Base-by-base conservation (phyloP, 2,329 filamentous ascomycete species). In the Aspergillus felis region DNA sequence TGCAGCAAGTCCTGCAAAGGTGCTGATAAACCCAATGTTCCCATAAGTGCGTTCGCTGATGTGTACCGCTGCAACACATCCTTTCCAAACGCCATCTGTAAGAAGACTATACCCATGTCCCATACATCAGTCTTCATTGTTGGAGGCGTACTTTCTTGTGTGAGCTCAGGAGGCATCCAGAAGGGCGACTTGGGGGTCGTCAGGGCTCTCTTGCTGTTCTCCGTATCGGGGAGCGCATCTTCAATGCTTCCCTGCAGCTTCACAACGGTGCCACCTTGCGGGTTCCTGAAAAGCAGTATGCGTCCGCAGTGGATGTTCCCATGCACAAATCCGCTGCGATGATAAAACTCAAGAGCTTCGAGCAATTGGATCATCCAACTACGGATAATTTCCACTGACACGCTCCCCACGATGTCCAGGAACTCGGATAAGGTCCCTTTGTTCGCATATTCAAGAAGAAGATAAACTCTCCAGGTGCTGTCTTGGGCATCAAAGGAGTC, bases 21-120 rank as follows among this genome's bases (percentile, higher is more conserved):
- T 49, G 86, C 82, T 0, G 92, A 94, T 8, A 96, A 79, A 8
- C 84, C 82, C 35, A 92, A 76, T 1, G 86, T 85, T 12, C 88
- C 86, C 70, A 91, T 87, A 53, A 96, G 76, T 46, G 86, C 84
- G 56, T 83, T 84, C 1, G 93, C 92, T 0, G 91, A 95, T 17
- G 87, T 87, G 72, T 94, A 93, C 57, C 87, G 89, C 58, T 88
- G 82, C 20, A 89, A 80, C 6, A 91, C 84, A 63, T 91, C 86
- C 35, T 91, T 80, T 2, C 94, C 94, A 71, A 97, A 93, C 3
- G 94, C 84, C 91, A 97, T 97, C 71, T 99, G 93, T 42, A 96
- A 75, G 65, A 97, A 90, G 4, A 97, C 84, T 29, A 97, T 85
- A 4, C 94, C 94, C 66, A 99, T 86, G 64, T 97, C 90, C 94